These are phyloP conservation scores for Coemansia sp. DNA, from an alignment of 192 early-diverging fungal species.

Conservation along the genomic window DNA sequence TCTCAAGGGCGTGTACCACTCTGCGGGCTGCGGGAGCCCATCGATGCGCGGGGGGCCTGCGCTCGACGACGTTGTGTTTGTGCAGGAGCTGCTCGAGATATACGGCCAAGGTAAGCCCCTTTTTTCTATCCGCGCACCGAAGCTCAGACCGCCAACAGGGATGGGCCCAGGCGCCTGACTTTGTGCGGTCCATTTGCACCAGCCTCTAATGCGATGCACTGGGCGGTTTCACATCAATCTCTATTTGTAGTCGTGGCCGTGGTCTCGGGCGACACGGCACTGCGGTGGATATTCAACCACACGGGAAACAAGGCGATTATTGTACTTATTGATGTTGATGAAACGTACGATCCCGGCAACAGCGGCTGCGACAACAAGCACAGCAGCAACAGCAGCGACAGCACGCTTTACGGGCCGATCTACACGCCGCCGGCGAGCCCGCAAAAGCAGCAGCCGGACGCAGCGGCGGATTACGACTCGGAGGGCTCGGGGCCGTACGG, in stretches of 20 bases:
- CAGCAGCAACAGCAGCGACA: slow-evolving; percentile 19
- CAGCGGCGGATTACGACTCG: slow-evolving; percentile 8
- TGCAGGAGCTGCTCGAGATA: slow-evolving; percentile 54
- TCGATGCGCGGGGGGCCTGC: slow-evolving; percentile 42
- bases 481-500: slow-evolving; percentile 47
- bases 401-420: slow-evolving; percentile 29
- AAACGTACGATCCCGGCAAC: slow-evolving; percentile 33
- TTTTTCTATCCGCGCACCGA: not conserved
- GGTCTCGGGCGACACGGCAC: slow-evolving; percentile 49
- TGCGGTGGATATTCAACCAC: slow-evolving; percentile 51
- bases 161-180: not conserved
- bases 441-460: slow-evolving; percentile 19
- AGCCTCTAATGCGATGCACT: not conserved
- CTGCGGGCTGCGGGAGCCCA: slow-evolving; percentile 27
- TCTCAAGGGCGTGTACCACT: slow-evolving; percentile 47
- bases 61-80: slow-evolving; percentile 52
- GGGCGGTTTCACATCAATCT: not conserved
- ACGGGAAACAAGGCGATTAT: slow-evolving; percentile 43
- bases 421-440: slow-evolving; percentile 46
- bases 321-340: slow-evolving; percentile 54
- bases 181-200: not conserved
- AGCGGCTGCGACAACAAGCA: slow-evolving; percentile 9
- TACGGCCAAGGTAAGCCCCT: slow-evolving; percentile 45
- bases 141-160: slow-evolving; percentile 2
- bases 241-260: slow-evolving; percentile 52